Evolutionary conservation across 1,284 basidiomycete genomes (phyloP).

Genomic region (Limonomyces culmigenus): DNA sequence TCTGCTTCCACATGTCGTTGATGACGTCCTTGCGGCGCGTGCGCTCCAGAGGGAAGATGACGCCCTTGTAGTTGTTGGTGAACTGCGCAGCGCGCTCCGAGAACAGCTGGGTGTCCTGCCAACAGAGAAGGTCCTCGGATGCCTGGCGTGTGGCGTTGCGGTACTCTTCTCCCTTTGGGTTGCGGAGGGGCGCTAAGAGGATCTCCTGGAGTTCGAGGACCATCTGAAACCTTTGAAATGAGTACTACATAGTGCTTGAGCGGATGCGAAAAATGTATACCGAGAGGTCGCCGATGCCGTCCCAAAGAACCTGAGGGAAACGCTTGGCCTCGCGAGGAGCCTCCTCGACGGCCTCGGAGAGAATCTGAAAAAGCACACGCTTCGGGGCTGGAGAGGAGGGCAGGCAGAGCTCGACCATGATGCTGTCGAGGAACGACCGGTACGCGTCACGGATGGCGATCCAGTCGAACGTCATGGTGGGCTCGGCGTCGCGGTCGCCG

Average conservation of each 20-base stretch:
- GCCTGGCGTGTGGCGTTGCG: conserved; percentile 28
- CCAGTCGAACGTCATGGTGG: conserved; percentile 43
- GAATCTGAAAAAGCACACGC: conserved; percentile 40
- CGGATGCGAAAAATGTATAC: conserved; percentile 19
- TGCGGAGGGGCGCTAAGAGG: conserved; percentile 38
- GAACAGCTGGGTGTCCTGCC: conserved; percentile 46
- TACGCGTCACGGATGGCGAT: conserved; percentile 37
- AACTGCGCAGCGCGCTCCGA: conserved; percentile 37
- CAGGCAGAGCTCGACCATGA: conserved; percentile 62
- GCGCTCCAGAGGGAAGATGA: conserved; percentile 40
- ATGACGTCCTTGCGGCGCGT: conserved; percentile 31
- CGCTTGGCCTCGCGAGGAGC: conserved; percentile 49
- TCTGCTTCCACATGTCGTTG: conserved; percentile 42
- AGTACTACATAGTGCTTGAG: neutral
- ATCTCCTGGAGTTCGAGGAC: conserved; percentile 45
- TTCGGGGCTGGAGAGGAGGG: conserved; percentile 48
- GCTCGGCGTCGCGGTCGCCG: conserved; percentile 22
- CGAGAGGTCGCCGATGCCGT: conserved; percentile 61
- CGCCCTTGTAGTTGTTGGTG: conserved; percentile 31
- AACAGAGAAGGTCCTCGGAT: conserved; percentile 38
- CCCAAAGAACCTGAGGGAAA: conserved; percentile 61
- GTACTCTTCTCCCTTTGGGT: conserved; percentile 30
- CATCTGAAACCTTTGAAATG: conserved; percentile 21
- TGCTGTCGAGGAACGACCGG: conserved; percentile 62
- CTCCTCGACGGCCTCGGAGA: conserved; percentile 53